Conservation (phyloP, 2,329 filamentous ascomycete species). For the Gaeumannomyces tritici region DNA sequence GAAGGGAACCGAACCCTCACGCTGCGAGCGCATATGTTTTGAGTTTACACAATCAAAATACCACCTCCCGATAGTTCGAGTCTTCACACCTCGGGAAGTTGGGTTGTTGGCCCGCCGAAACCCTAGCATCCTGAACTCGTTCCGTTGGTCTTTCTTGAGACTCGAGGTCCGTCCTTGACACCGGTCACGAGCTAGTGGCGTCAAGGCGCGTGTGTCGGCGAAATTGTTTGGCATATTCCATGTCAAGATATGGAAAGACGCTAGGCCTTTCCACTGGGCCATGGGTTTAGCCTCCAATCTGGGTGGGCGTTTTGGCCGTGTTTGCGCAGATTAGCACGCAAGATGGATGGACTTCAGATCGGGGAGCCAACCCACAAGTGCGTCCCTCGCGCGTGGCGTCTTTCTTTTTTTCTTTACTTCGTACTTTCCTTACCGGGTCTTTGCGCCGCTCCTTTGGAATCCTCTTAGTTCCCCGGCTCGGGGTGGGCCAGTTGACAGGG, state of each 20-base stretch:
- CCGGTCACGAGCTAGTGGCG: background rate
- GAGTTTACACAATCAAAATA: background rate
- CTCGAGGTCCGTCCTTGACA: background rate
- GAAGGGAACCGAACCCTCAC: too few species aligned
- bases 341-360: background rate
- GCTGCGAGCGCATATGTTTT: background rate
- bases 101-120: background rate
- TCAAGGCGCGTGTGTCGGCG: background rate
- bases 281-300: background rate
- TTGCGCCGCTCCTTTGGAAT: background rate
- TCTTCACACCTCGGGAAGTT: background rate
- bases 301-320: background rate
- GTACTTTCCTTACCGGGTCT: background rate
- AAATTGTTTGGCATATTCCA: background rate
- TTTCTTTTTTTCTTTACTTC: background rate
- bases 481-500: too few species aligned
- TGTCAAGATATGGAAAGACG: background rate
- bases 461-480: background rate
- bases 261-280: background rate
- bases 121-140: background rate
- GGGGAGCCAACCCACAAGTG: background rate
- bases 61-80: background rate
- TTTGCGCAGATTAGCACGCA: background rate
- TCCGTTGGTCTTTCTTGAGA: background rate
- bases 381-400: background rate